These are phyloP conservation scores for Fusarium verticillioides DNA, from an alignment of 2,329 filamentous ascomycete genomes.

Conservation along the genomic window DNA sequence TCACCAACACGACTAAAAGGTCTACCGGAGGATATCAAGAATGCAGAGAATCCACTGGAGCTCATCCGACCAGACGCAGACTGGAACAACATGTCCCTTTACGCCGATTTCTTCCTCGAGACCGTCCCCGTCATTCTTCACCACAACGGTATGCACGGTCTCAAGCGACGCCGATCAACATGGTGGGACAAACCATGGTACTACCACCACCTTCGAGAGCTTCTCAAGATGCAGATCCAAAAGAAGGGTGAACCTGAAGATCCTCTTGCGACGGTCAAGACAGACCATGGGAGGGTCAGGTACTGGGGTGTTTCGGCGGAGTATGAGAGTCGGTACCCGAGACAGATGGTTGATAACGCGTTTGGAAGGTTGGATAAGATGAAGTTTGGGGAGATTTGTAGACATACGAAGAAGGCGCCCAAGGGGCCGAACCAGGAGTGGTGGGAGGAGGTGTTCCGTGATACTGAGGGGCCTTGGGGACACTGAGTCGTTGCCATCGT, in stretches of 20 bases:
- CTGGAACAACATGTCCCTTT: slow-evolving; percentile 6
- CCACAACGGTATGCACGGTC: neutral
- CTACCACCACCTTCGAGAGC: neutral
- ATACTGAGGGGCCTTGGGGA: neutral
- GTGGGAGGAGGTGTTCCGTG: slow-evolving; percentile 14
- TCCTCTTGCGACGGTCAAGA: neutral
- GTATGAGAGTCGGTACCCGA: neutral
- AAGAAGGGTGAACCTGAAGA: neutral
- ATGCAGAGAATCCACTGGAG: neutral
- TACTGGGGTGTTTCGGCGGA: slow-evolving; percentile 10
- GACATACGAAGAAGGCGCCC: neutral
- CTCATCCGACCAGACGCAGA: neutral
- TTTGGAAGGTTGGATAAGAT: neutral
- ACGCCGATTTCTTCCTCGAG: neutral
- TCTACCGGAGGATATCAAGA: neutral
- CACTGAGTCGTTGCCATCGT: neutral
- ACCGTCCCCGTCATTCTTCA: neutral
- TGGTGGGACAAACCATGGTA: slow-evolving; percentile 20
- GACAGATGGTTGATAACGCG: neutral
- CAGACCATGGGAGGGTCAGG: neutral
- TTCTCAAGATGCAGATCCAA: neutral
- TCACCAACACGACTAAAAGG: neutral
- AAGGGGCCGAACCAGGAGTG: neutral
- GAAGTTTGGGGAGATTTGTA: neutral
- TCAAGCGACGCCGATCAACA: neutral